phyloP scores from a whole-genome alignment of 1,139 yeast species.

The Starmera stellimalicola region DNA sequence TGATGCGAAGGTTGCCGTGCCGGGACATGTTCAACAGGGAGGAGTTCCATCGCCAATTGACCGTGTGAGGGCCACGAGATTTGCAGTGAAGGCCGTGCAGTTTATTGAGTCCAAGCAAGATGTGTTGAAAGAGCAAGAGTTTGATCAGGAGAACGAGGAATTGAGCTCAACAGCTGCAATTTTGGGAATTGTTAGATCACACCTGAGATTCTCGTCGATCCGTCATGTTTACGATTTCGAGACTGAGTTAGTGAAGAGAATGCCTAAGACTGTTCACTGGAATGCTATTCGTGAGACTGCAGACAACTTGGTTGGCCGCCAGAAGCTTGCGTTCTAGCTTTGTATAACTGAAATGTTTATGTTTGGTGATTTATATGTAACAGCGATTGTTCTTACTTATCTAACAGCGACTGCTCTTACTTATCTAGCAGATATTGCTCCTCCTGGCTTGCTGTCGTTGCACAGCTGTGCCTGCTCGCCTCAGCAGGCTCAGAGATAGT shows the following conservation, averaged over 20 bases:
- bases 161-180: constrained; percentile 66
- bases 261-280: constrained; percentile 91
- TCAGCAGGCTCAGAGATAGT: too few species aligned
- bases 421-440: too few species aligned
- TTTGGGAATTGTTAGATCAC: constrained; percentile 75
- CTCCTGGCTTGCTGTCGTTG: too few species aligned
- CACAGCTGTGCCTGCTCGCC: too few species aligned
- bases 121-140: constrained; percentile 21
- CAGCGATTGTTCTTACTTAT: too few species aligned
- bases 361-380: too few species aligned
- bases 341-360: too few species aligned
- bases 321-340: background rate
- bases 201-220: constrained; percentile 64
- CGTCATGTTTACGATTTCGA: constrained; percentile 76
- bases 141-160: constrained; percentile 22
- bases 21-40: constrained; percentile 84
- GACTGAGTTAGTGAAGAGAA: constrained; percentile 69
- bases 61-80: constrained; percentile 60
- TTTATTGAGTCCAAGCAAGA: constrained; percentile 45
- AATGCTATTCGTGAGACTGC: constrained; percentile 61
- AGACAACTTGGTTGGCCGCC: constrained; percentile 78
- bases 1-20: constrained; percentile 70
- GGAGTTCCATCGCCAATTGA: constrained; percentile 73
- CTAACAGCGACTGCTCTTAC: too few species aligned
- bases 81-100: constrained; percentile 60